Percentiles rank a stretch among this genome's conserved stretches.
Evolutionary conservation across 2,329 filamentous ascomycete genomes (phyloP).

Genomic region (Xylaria sp.): DNA sequence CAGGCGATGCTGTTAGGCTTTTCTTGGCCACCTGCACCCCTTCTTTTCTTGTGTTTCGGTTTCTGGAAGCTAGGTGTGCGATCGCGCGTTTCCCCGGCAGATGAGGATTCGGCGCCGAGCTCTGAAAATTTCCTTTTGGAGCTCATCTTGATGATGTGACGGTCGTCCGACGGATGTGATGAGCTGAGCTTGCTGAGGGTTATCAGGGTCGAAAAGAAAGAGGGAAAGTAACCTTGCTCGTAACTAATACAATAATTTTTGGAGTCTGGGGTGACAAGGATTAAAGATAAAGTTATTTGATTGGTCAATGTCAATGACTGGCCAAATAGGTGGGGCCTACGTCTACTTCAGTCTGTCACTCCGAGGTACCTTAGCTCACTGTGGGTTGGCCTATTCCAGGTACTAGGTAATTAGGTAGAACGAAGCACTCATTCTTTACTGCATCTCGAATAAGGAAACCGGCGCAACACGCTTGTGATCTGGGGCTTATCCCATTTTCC

Average conservation of each 20-base stretch:
- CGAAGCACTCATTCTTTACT: not conserved
- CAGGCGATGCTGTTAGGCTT: constrained; percentile 65
- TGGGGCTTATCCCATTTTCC: not conserved
- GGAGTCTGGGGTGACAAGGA: constrained; percentile 2
- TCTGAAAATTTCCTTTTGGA: constrained; percentile 50
- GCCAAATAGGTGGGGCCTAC: constrained; percentile 12
- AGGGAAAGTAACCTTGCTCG: not conserved
- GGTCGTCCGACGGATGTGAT: not conserved
- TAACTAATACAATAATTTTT: constrained; percentile 13
- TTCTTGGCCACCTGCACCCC: constrained; percentile 54
- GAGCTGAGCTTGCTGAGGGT: not conserved
- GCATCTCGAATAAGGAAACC: not conserved
- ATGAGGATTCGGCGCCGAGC: constrained; percentile 39
- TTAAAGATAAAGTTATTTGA: constrained; percentile 3
- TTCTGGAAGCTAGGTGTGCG: constrained; percentile 31
- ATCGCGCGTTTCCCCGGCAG: constrained; percentile 34
- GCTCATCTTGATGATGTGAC: constrained; percentile 35
- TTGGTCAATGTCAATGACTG: constrained; percentile 19
- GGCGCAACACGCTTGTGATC: not conserved
- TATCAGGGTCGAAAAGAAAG: not conserved
- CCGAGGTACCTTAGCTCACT: not conserved
- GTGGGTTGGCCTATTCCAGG: not conserved
- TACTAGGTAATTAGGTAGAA: not conserved
- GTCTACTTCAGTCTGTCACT: not conserved
- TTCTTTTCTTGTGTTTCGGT: constrained; percentile 51